Evolutionary conservation across 805 yeast genomes (phyloP), one percentile per base, ranked within the genome.

Genomic region (Wickerhamiella cacticola): DNA sequence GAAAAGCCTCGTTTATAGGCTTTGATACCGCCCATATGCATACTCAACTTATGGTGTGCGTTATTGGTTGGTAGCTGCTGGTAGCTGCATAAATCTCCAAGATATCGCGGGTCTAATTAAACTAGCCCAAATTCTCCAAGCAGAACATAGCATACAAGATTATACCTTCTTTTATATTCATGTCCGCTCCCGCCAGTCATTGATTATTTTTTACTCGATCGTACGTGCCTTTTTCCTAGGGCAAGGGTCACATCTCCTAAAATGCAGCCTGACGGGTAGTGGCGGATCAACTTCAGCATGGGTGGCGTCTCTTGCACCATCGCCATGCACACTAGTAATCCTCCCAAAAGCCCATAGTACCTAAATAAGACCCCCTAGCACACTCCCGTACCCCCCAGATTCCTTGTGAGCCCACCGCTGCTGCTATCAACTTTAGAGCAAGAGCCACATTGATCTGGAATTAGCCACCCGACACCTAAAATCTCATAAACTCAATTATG

Each of bases 401-500:
- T n/a, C n/a, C n/a, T n/a, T n/a, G n/a, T n/a, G n/a, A n/a, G n/a
- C n/a, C n/a, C n/a, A n/a, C n/a, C 28, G 10, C 28, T 25, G 28
- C 28, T 25, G 28, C n/a, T n/a, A n/a, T n/a, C n/a, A n/a, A n/a
- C n/a, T n/a, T n/a, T n/a, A n/a, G n/a, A n/a, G n/a, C n/a, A n/a
- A n/a, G n/a, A n/a, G n/a, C n/a, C n/a, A n/a, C n/a, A n/a, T n/a
- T n/a, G n/a, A n/a, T n/a, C n/a, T n/a, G n/a, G n/a, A n/a, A n/a
- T n/a, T n/a, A n/a, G n/a, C n/a, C 28, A 7, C 10, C 9, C 28
- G 7, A 25, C 28, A 25, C 28, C 28, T 25, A 25, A 25, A 25
- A 10, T 10, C 28, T 7, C 28, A 10, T 7, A 25, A 25, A 10
- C 28, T 7, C 10, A 7, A 25, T 7, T 7, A 76, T 82, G 55